Evolutionary conservation across 2,329 filamentous ascomycete species (phyloP), one percentile per base, ranked within the genome.

Genomic region (Botrytis paeoniae): DNA sequence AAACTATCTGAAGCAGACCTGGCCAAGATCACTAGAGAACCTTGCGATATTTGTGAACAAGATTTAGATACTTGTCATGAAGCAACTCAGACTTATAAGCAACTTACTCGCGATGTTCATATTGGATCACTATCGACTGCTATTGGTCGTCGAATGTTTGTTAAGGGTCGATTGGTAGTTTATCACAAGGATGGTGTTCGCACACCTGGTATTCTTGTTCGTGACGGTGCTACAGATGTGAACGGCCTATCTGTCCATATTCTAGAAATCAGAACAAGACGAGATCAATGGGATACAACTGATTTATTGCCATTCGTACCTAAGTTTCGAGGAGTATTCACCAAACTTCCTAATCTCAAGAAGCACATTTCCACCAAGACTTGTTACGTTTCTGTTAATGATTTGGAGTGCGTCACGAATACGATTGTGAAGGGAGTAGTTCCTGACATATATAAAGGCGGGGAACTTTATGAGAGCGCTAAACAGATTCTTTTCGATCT

Each of bases 1-100:
- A 94, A 95, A 81, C 78, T 97, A 3, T 97, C 95, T 0, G 95
- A 99, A 81, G 95, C 93, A 6, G 95, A 97, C 83, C 84, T 99
- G 72, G 94, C 91, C 71, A 97, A 95, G 83, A 89, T 98, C 80
- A 97, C 95, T 82, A 88, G 95, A 20, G 93, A 97, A 78, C 82
- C 91, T 32, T 99, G 96, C 81, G 84, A 89, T 37, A 90, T 92
- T 41, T 99, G 96, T 80, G 93, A 97, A 80, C 84, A 87, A 59
- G 90, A 94, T 77, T 87, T 99, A 78, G 92, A 95, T 75, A 84
- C 86, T 71, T 97, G 93, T 77, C 95, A 98, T 80, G 87, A 92
- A 77, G 92, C 94, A 1, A 90, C 93, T 4, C 91, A 97, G 82
- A 89, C 93, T 75, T 97, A 91, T 80, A 91, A 92, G 79, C 88